Evolutionary conservation across 352 stramenopile genomes (phyloP), one percentile per base, ranked within the genome.

Genomic region (Poterioochromonas sp.): DNA sequence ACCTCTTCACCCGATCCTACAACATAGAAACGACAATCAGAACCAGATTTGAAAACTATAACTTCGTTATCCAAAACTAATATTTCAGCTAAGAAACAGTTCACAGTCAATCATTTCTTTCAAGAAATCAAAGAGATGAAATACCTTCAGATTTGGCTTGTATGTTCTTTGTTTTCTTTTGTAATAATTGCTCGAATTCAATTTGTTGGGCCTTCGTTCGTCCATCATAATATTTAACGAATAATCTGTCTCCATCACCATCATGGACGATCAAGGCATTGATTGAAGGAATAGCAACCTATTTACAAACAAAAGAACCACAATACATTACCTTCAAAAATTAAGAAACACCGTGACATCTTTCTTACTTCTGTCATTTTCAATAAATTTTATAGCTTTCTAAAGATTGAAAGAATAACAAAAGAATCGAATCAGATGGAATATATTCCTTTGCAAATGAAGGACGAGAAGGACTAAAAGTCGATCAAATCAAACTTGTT

Each of bases 141-240:
- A 34, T 58, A 76, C 69, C 43, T 58, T 76, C 69, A 18, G 26
- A 26, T 32, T 64, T 76, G 12, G 47, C 32, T 43, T 5, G 1
- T 15, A 76, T 22, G 18, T 5, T 32, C 34, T 76, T 76, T 29
- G 69, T 76, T 34, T 76, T 76, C 69, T 76, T 76, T 11, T 76
- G 69, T 29, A 76, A 47, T 34, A 43, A 20, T 47, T 2, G 0
- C 47, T 76, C 69, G 32, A 47, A 76, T 43, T 40, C 1, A 12
- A 39, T 43, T 37, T 76, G 69, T 26, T 76, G 5, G 8, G 43
- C 22, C 32, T 76, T 76, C 29, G 0, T 29, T 41, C 32, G 47
- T n/a, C 32, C 32, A 34, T 76, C 69, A 47, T 76, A 76, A 64
- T 76, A 76, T 47, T 76, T 76, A 1, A 29, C 69, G 35, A 65